Evolutionary conservation across 768 basidiomycete species (phyloP).

Genomic region (Trametopsis cervina): DNA sequence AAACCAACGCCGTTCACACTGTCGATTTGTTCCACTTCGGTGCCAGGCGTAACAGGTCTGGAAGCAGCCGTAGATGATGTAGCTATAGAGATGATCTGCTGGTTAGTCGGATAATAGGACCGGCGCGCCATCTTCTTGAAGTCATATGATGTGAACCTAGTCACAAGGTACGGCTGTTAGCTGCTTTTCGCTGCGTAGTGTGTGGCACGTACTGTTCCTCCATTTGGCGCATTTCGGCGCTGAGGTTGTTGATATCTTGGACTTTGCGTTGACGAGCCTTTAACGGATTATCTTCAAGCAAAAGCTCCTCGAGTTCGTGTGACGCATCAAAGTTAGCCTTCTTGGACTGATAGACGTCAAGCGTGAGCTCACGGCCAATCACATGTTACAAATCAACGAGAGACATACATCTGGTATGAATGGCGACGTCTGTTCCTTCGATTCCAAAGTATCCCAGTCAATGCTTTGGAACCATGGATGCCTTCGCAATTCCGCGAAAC

Average conservation of each 20-base stretch:
- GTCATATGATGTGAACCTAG: slow-evolving; percentile 86
- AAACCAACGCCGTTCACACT: slow-evolving; percentile 15
- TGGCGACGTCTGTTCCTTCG: slow-evolving; percentile 67
- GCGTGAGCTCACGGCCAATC: slow-evolving; percentile 8
- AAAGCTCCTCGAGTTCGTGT: slow-evolving; percentile 92
- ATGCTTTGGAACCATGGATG: slow-evolving; percentile 87
- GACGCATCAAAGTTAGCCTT: slow-evolving; percentile 99
- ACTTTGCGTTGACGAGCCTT: slow-evolving; percentile 91
- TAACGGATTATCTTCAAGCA: slow-evolving; percentile 94
- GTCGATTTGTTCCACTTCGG: slow-evolving; percentile 13
- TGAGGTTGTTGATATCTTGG: slow-evolving; percentile 74
- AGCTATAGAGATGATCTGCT: slow-evolving; percentile 64
- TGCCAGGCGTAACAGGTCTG: slow-evolving; percentile 61
- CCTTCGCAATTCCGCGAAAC: slow-evolving; percentile 67
- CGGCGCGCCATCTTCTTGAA: slow-evolving; percentile 88
- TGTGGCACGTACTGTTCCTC: slow-evolving; percentile 78
- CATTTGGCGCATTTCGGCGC: slow-evolving; percentile 93
- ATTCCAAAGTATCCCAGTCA: slow-evolving; percentile 84
- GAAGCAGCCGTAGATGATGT: slow-evolving; percentile 68
- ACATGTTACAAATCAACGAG: slow-evolving; percentile 1
- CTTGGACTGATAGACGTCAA: slow-evolving; percentile 61
- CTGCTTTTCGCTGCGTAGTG: slow-evolving; percentile 9
- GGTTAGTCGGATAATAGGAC: slow-evolving; percentile 86
- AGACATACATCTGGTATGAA: slow-evolving; percentile 81
- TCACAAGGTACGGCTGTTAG: not conserved